phyloP scores from a whole-genome alignment of 192 early-diverging fungal species.

The Oehlia diaphana region DNA sequence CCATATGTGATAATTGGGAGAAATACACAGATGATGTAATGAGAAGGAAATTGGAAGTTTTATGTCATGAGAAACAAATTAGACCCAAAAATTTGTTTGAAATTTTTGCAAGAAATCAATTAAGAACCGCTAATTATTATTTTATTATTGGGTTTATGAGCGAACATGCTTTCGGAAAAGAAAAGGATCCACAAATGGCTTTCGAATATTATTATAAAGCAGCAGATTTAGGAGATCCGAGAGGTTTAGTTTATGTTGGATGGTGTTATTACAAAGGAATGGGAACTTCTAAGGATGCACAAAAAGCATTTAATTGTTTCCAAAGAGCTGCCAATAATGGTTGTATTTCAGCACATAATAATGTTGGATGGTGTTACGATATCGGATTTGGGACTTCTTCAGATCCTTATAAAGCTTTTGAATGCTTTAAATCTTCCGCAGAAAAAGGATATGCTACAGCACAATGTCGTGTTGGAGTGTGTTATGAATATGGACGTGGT shows the following conservation, averaged over 20 bases:
- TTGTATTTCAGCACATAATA: conserved; percentile 6
- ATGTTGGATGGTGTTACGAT: conserved; percentile 31
- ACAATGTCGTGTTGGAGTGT: conserved; percentile 18
- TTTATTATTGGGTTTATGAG: conserved; percentile 18
- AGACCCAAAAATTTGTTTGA: neutral
- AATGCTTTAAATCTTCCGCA: conserved; percentile 1
- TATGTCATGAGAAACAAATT: neutral
- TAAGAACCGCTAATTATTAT: neutral
- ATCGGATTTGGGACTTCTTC: conserved; percentile 17
- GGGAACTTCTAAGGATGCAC: neutral
- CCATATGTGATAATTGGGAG: conserved; percentile 17
- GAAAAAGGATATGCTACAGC: conserved; percentile 28
- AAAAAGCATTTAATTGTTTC: conserved; percentile 19
- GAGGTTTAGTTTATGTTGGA: conserved; percentile 4
- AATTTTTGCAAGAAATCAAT: neutral
- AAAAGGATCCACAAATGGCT: neutral
- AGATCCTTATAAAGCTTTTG: conserved; percentile 22
- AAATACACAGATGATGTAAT: neutral
- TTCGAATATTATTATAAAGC: conserved; percentile 21
- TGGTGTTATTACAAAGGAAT: conserved; percentile 26
- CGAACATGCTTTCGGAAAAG: conserved; percentile 15
- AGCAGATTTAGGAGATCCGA: conserved; percentile 19
- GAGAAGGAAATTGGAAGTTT: neutral
- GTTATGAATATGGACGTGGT: conserved; percentile 30
- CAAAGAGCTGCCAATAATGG: conserved; percentile 6